phyloP scores from a whole-genome alignment of 495 filamentous ascomycete genomes.

The Hyaloscypha finlandica region DNA sequence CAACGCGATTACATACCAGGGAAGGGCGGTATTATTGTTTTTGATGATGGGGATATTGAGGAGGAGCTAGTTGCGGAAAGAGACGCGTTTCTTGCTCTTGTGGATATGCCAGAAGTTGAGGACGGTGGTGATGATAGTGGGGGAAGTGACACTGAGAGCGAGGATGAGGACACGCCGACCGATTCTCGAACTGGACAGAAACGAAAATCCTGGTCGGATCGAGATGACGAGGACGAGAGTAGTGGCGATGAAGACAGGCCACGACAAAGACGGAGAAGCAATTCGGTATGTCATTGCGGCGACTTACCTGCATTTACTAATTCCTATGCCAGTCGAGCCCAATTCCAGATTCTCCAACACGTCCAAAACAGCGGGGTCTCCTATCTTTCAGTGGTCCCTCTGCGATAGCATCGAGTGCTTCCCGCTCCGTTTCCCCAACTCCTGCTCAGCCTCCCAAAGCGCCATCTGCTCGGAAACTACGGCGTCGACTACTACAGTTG shows the following conservation, averaged over 20 bases:
- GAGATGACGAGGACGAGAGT: conserved; percentile 65
- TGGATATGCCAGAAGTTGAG: conserved; percentile 88
- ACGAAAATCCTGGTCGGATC: conserved; percentile 81
- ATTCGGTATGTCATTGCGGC: conserved; percentile 63
- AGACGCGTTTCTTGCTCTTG: conserved; percentile 77
- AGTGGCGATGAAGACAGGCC: conserved; percentile 62
- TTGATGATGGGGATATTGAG: conserved; percentile 95
- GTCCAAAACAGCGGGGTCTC: conserved; percentile 51
- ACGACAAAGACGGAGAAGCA: conserved; percentile 77
- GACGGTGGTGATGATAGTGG: conserved; percentile 58
- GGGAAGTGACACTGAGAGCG: conserved; percentile 39
- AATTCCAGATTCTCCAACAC: conserved; percentile 51
- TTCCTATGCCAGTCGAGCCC: conserved; percentile 56
- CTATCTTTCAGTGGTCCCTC: conserved; percentile 46
- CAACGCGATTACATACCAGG: conserved; percentile 70
- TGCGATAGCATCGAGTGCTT: conserved; percentile 45
- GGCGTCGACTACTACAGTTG: conserved; percentile 69
- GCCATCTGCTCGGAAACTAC: conserved; percentile 68
- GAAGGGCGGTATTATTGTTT: conserved; percentile 83
- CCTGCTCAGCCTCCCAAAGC: conserved; percentile 60
- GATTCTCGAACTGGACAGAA: conserved; percentile 55
- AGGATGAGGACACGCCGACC: conserved; percentile 33
- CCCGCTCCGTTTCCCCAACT: conserved; percentile 52
- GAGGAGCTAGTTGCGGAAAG: conserved; percentile 75
- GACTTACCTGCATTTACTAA: conserved; percentile 14